Percentiles rank a stretch among this genome's conserved stretches.
phyloP scores from a whole-genome alignment of 352 stramenopile genomes.

The Pythium phragmitis region DNA sequence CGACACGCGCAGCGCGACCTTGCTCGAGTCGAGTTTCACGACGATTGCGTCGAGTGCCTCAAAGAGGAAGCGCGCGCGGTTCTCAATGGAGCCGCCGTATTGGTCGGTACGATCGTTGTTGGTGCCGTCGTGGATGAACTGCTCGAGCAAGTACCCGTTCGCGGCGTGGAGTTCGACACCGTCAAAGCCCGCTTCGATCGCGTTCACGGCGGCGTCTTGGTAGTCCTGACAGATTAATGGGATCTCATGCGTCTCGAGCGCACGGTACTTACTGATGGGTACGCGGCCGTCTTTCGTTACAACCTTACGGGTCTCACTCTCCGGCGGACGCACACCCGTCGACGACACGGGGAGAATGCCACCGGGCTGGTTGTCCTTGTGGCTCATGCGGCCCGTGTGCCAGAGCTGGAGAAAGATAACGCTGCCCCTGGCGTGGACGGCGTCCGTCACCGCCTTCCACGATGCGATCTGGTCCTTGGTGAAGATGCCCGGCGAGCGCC shows the following conservation, averaged over 20 bases:
- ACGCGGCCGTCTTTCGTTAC: constrained; percentile 12
- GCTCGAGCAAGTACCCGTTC: constrained; percentile 88
- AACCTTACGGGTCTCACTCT: constrained; percentile 18
- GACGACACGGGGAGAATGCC: constrained; percentile 37
- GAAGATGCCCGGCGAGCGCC: constrained; percentile 29
- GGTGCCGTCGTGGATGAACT: constrained; percentile 58
- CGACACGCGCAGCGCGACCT: constrained; percentile 33
- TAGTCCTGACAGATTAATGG: constrained; percentile 53
- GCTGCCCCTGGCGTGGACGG: neutral
- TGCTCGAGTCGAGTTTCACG: constrained; percentile 24
- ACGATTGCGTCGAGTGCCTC: constrained; percentile 48
- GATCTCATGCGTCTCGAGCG: constrained; percentile 65
- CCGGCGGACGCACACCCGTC: constrained; percentile 8
- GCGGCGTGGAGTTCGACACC: constrained; percentile 67
- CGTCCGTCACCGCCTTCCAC: neutral
- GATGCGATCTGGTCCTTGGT: constrained; percentile 16
- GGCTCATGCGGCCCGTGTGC: constrained; percentile 62
- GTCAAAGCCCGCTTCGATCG: constrained; percentile 45
- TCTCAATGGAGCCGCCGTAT: constrained; percentile 73
- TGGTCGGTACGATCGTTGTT: constrained; percentile 82
- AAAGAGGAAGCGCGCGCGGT: constrained; percentile 50
- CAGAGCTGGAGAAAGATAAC: constrained; percentile 61
- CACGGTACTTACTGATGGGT: constrained; percentile 31
- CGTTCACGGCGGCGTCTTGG: constrained; percentile 28
- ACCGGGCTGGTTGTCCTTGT: constrained; percentile 28